Base-by-base conservation (phyloP, 768 basidiomycete genomes). In the Russula virescens region DNA sequence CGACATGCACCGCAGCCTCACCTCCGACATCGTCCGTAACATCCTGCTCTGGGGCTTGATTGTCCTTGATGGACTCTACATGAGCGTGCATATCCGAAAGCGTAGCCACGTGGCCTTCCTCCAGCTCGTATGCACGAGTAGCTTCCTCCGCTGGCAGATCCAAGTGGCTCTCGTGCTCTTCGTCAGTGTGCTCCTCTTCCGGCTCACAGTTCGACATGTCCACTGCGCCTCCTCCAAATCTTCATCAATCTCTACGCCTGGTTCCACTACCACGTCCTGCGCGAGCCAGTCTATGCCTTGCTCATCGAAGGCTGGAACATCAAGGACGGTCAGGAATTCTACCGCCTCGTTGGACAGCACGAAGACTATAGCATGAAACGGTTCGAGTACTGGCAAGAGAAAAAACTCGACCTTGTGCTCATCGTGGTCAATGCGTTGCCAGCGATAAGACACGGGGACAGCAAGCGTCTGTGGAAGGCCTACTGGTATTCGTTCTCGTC, bases 401-500 rank as follows among this genome's bases (percentile, higher is more conserved):
- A 81, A 73, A 73, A 80, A 6, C 72, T 88, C 5, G 86, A 89
- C 71, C 88, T 84, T 70, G 74, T 87, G 23, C 71, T 86, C 57
- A 86, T 80, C 2, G 85, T n/a, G n/a, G n/a, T n/a, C n/a, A n/a
- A n/a, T n/a, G n/a, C n/a, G n/a, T n/a, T n/a, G n/a, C n/a, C n/a
- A n/a, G n/a, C n/a, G n/a, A n/a, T n/a, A n/a, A n/a, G n/a, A n/a
- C n/a, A n/a, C n/a, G n/a, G 79, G 79, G 67, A 79, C 79, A 63
- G 79, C 80, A n/a, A 80, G 80, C 18, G 75, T 83, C 68, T 78
- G 81, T 73, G 82, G 83, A 66, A 55, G 28, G 43, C 67, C 48
- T 82, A 82, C 9, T 81, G 81, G 8, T 87, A 86, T 69, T 83
- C 86, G 0, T 82, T 84, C 68, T 68, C 89, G 35, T 90, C 85